Evolutionary conservation across 75 land plant species (phyloP).

Genomic region (Larix kaempferi): DNA sequence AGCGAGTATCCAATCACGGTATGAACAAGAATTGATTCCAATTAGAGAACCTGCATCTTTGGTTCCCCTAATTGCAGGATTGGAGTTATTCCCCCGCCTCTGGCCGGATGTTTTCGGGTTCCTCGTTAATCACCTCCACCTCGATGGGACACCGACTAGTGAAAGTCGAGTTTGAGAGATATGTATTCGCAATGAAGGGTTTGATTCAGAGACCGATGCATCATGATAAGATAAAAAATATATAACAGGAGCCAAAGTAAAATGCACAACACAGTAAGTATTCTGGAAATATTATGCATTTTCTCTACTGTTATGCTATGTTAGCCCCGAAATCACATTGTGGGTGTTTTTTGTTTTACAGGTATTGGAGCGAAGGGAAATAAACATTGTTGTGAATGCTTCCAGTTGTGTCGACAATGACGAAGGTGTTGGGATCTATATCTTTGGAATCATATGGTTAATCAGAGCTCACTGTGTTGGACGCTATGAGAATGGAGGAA

Average conservation of each 20-base stretch:
- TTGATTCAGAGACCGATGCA: too few species aligned
- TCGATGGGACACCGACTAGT: too few species aligned
- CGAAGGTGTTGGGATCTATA: conserved; percentile 51
- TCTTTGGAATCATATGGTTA: conserved; percentile 24
- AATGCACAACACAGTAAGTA: background rate
- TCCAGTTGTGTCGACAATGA: conserved; percentile 27
- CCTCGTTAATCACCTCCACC: too few species aligned
- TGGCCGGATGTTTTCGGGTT: too few species aligned
- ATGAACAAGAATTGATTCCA: too few species aligned
- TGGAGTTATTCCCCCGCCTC: too few species aligned
- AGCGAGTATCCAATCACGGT: too few species aligned
- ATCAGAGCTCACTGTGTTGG: conserved; percentile 32
- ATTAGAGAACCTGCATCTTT: too few species aligned
- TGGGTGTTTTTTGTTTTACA: too few species aligned
- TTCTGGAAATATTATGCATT: background rate
- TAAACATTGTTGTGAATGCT: conserved; percentile 58
- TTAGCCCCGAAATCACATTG: background rate
- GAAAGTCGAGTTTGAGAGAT: too few species aligned
- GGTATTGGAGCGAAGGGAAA: conserved; percentile 53
- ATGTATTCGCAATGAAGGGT: too few species aligned
- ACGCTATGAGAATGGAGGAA: conserved; percentile 15
- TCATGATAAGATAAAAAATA: background rate
- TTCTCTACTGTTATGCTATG: background rate
- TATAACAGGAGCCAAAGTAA: background rate
- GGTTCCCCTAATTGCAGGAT: too few species aligned